Evolutionary conservation across 2,329 filamentous ascomycete species (phyloP), one percentile per base, ranked within the genome.

Genomic region (Neurospora crassa): DNA sequence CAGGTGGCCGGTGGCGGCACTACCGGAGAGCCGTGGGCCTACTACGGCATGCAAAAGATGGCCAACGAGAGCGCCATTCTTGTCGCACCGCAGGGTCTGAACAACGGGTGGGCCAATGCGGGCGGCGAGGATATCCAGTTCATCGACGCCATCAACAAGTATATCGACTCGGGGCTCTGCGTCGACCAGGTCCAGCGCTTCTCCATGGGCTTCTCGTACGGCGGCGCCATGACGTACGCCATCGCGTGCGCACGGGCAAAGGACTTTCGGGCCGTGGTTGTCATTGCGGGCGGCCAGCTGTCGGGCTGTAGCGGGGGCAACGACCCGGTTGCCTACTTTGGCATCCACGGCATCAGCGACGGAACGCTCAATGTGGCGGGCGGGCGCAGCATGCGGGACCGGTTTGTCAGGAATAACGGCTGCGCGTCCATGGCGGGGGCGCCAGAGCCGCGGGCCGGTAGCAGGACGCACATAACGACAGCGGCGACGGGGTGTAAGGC

Each of bases 51-150:
- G 41, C 41, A 42, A 18, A 18, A 18, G 41, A 42, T 42, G 41
- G 41, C 41, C 41, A 42, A 42, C 41, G 41, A 42, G 41, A 42
- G 41, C 41, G 80, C 82, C 73, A 84, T 84, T 75, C 83, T 84
- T 72, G 79, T 85, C 7, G 80, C 81, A 1, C 83, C 83, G n/a
- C 78, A 84, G 68, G 83, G 83, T 16, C 73, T 82, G n/a, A 79
- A 81, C 71, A 74, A 75, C 37, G 83, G 83, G n/a, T 84, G 82
- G 82, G 82, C 77, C 70, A 84, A 84, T 77, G 73, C 69, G 7
- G 79, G 79, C 70, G 82, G 82, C 41, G 79, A 83, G 68, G 83
- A 84, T 70, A 75, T 83, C 63, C 77, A 76, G 3, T 82, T 85
- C 72, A 78, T 82, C 47, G 81, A 84, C 70, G 75, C 77, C 11